Evolutionary conservation across 176 grass and related monocot species (phyloP).

Genomic region (Eleusine indica): DNA sequence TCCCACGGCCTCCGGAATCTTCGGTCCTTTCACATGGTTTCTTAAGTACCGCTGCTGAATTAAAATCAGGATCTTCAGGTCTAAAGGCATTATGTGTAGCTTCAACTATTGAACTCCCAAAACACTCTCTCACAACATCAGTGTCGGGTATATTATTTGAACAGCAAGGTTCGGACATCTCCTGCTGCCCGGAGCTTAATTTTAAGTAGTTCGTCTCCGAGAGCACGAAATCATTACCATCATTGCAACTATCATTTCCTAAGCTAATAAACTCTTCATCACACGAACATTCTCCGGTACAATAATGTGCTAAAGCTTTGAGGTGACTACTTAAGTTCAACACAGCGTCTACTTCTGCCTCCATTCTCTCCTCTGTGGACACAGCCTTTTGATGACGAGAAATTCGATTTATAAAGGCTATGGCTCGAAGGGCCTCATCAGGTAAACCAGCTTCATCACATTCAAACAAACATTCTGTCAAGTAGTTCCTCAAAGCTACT

Average conservation of each 20-base stretch:
- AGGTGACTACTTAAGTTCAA: conserved; percentile 52
- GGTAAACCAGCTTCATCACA: conserved; percentile 43
- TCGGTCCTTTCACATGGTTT: conserved; percentile 9
- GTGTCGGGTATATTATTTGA: conserved; percentile 17
- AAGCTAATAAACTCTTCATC: conserved; percentile 33
- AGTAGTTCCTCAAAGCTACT: conserved; percentile 44
- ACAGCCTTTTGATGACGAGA: conserved; percentile 10
- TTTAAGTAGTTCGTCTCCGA: conserved; percentile 41
- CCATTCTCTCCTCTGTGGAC: conserved; percentile 26
- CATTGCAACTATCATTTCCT: conserved; percentile 34
- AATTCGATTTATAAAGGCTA: conserved; percentile 43
- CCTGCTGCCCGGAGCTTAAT: neutral
- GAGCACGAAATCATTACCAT: conserved; percentile 47
- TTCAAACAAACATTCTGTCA: conserved; percentile 46
- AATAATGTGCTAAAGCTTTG: conserved; percentile 38
- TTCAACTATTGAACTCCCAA: neutral
- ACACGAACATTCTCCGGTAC: conserved; percentile 34
- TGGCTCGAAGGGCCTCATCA: conserved; percentile 32
- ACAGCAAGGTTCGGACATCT: conserved; percentile 25
- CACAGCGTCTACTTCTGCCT: conserved; percentile 40
- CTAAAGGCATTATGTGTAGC: neutral
- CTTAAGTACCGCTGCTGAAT: neutral
- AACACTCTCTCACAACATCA: neutral
- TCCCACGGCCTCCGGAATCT: neutral
- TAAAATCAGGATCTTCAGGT: conserved; percentile 33